A percentile compares a stretch with the other conserved stretches of the same genome.
phyloP scores from a whole-genome alignment of 495 filamentous ascomycete genomes.

The Elasticomyces elasticus region DNA sequence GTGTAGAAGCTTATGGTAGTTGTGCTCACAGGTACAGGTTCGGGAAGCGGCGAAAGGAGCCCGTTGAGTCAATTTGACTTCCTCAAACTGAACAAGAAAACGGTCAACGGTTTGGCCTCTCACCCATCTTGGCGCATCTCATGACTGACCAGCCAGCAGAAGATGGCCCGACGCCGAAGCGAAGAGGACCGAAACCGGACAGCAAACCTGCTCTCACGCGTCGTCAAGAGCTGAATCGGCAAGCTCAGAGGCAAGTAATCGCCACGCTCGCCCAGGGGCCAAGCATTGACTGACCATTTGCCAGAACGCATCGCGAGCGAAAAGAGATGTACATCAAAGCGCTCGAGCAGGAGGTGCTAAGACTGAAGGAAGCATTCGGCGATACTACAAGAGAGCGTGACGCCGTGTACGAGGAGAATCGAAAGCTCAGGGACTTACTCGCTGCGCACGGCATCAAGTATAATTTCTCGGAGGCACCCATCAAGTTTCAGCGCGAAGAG shows the following conservation, averaged over 20 bases:
- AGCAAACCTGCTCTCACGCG: slow-evolving; percentile 91
- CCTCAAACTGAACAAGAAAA: slow-evolving; percentile 55
- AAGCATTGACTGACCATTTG: slow-evolving; percentile 3
- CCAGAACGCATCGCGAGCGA: slow-evolving; percentile 85
- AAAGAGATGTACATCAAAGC: slow-evolving; percentile 92
- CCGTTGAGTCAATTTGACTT: slow-evolving; percentile 45
- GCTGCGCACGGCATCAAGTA: slow-evolving; percentile 59
- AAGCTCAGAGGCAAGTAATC: slow-evolving; percentile 73
- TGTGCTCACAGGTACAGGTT: neutral
- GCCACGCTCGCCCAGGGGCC: neutral
- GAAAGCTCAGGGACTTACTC: slow-evolving; percentile 63
- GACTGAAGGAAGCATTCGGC: slow-evolving; percentile 54
- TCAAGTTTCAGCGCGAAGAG: slow-evolving; percentile 20
- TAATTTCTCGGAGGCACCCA: slow-evolving; percentile 22
- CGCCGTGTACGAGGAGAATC: slow-evolving; percentile 61
- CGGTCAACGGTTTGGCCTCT: slow-evolving; percentile 40
- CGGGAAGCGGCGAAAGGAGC: slow-evolving; percentile 3
- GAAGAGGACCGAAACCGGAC: slow-evolving; percentile 89
- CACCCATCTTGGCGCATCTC: neutral
- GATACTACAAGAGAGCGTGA: slow-evolving; percentile 56
- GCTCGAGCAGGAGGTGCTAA: slow-evolving; percentile 81
- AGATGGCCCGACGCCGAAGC: slow-evolving; percentile 83
- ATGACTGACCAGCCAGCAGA: neutral
- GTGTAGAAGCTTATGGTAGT: neutral
- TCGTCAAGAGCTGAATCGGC: slow-evolving; percentile 86